A percentile compares a stretch with the other conserved stretches of the same genome.
These are phyloP conservation scores for Beta macrorhiza DNA, from an alignment of 179 eudicot species.

Conservation along the genomic window DNA sequence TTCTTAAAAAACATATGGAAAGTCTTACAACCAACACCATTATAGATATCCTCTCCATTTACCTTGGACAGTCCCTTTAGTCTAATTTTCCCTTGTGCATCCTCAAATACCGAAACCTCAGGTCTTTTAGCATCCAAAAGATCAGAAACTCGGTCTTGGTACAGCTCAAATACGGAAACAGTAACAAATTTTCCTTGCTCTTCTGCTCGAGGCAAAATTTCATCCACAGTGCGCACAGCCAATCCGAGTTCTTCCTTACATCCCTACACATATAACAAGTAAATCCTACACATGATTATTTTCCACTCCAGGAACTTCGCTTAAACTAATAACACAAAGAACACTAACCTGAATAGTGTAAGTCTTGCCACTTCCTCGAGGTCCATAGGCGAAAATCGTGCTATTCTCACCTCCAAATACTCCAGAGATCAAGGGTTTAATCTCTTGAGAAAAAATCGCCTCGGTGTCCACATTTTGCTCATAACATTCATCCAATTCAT, in stretches of 20 bases:
- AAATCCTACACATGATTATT: neutral
- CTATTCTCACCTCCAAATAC: slow-evolving; percentile 57
- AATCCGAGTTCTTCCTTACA: slow-evolving; percentile 5
- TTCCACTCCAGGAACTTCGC: neutral
- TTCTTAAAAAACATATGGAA: neutral
- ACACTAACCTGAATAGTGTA: slow-evolving; percentile 63
- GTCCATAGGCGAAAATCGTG: slow-evolving; percentile 72
- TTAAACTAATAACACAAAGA: neutral
- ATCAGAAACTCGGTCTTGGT: slow-evolving; percentile 69
- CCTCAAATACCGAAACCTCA: slow-evolving; percentile 66
- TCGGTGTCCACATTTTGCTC: slow-evolving; percentile 45
- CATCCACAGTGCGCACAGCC: slow-evolving; percentile 5
- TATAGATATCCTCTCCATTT: neutral
- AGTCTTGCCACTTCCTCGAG: slow-evolving; percentile 86
- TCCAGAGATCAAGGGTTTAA: slow-evolving; percentile 56
- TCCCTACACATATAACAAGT: neutral
- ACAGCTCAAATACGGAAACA: slow-evolving; percentile 68
- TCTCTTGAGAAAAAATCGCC: slow-evolving; percentile 50
- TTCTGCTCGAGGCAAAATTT: slow-evolving; percentile 44
- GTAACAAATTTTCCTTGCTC: slow-evolving; percentile 47
- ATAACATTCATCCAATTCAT: slow-evolving; percentile 72
- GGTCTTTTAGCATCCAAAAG: slow-evolving; percentile 52
- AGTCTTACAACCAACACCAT: neutral
- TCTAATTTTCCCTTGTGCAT: slow-evolving; percentile 62
- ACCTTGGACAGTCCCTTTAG: slow-evolving; percentile 88